Evolutionary conservation across 176 grass and related monocot genomes (phyloP).

Genomic region (Luzula sylvatica): DNA sequence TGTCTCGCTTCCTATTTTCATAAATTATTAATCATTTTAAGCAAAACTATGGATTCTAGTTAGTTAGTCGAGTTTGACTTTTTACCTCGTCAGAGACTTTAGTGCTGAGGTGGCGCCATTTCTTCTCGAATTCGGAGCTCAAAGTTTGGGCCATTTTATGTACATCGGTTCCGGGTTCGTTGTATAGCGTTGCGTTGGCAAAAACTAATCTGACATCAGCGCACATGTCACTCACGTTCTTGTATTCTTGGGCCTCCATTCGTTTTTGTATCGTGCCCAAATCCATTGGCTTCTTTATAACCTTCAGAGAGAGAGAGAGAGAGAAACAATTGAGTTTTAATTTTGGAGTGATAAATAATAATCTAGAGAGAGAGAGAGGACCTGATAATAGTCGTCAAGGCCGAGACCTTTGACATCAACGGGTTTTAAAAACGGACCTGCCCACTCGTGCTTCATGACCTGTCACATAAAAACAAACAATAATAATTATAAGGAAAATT

Average conservation of each 20-base stretch:
- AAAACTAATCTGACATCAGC: constrained; percentile 93
- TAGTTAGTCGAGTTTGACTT: background rate
- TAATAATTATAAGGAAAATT: constrained; percentile 8
- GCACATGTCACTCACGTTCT: constrained; percentile 62
- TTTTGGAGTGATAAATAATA: background rate
- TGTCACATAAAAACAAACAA: constrained; percentile 21
- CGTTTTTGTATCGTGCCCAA: constrained; percentile 66
- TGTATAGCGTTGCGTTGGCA: constrained; percentile 84
- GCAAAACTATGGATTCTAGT: constrained; percentile 7
- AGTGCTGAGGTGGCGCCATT: constrained; percentile 58
- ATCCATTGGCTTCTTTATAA: constrained; percentile 92
- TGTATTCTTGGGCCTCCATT: constrained; percentile 88
- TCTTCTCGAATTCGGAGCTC: constrained; percentile 73
- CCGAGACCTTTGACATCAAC: constrained; percentile 53
- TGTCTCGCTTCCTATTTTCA: constrained; percentile 51
- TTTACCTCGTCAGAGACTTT: constrained; percentile 71
- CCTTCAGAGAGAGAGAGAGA: constrained; percentile 30
- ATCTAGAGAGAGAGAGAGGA: constrained; percentile 8
- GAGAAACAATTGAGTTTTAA: background rate
- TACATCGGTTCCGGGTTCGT: constrained; percentile 41
- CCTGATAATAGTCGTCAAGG: constrained; percentile 77
- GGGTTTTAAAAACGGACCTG: constrained; percentile 53
- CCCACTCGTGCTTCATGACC: constrained; percentile 48
- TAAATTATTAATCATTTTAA: background rate
- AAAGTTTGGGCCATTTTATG: constrained; percentile 72